Conservation (phyloP, 208 protist genomes). For the Naegleria lovaniensis region DNA sequence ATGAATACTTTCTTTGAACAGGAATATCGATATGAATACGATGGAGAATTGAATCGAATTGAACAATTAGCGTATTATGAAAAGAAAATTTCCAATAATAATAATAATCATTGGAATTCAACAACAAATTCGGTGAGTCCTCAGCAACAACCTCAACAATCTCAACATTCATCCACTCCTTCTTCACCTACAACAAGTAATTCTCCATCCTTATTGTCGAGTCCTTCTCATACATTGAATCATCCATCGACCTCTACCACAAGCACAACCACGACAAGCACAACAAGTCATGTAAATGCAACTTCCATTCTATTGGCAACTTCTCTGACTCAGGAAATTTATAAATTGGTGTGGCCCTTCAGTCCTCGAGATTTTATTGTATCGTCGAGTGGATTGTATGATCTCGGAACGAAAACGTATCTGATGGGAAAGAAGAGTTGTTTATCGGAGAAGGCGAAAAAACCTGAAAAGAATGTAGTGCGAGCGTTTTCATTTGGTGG, state of each 20-base stretch:
- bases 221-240: too few species aligned
- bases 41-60: neutral
- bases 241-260: too few species aligned
- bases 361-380: neutral
- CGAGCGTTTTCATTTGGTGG: neutral
- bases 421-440: neutral
- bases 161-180: too few species aligned
- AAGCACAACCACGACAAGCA: too few species aligned
- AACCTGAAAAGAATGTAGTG: neutral
- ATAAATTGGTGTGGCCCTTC: neutral
- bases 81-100: neutral
- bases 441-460: neutral
- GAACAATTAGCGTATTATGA: neutral
- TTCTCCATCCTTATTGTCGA: too few species aligned
- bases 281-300: neutral
- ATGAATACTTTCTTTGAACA: neutral
- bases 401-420: neutral
- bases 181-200: too few species aligned
- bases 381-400: neutral
- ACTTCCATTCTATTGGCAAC: neutral
- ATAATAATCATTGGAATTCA: too few species aligned
- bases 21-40: neutral
- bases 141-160: too few species aligned
- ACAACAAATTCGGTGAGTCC: too few species aligned
- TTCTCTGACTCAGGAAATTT: neutral